phyloP scores from a whole-genome alignment of 2,329 filamentous ascomycete genomes.

The Pyrenophora teres region DNA sequence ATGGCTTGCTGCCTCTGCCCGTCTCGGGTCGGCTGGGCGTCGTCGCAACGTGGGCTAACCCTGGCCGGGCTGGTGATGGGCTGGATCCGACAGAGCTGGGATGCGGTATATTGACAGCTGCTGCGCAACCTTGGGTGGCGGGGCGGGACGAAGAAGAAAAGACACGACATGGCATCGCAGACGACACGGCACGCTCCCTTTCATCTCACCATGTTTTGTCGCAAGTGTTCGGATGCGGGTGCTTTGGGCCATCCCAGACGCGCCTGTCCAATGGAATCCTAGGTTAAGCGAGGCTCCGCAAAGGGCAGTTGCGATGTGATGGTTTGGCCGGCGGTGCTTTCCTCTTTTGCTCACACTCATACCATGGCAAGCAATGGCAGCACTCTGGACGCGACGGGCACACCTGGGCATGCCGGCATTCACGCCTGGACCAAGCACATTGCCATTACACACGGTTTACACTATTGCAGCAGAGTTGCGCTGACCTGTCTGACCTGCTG shows the following conservation, averaged over 20 bases:
- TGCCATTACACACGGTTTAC: no score
- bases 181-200: constrained; percentile 18
- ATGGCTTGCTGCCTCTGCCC: constrained; percentile 28
- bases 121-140: constrained; percentile 7
- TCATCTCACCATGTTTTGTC: constrained; percentile 27
- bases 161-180: constrained; percentile 13
- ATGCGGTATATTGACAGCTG: constrained; percentile 10
- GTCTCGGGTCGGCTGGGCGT: constrained; percentile 31
- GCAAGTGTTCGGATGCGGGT: constrained; percentile 11
- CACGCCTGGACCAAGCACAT: no score
- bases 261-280: constrained; percentile 26
- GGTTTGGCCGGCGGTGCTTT: constrained; percentile 11
- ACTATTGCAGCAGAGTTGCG: background rate
- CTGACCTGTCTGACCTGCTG: no score
- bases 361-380: constrained; percentile 1
- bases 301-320: constrained; percentile 15
- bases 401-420: no score
- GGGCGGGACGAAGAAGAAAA: constrained; percentile 5
- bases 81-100: no score
- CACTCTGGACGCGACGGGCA: no score
- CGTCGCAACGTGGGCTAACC: constrained; percentile 29
- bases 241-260: constrained; percentile 23
- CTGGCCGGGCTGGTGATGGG: constrained; percentile 4
- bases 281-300: constrained; percentile 28
- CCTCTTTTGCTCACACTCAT: constrained; percentile 12